These are phyloP conservation scores for Recurvomyces mirabilis DNA, from an alignment of 495 filamentous ascomycete genomes.

Conservation along the genomic window DNA sequence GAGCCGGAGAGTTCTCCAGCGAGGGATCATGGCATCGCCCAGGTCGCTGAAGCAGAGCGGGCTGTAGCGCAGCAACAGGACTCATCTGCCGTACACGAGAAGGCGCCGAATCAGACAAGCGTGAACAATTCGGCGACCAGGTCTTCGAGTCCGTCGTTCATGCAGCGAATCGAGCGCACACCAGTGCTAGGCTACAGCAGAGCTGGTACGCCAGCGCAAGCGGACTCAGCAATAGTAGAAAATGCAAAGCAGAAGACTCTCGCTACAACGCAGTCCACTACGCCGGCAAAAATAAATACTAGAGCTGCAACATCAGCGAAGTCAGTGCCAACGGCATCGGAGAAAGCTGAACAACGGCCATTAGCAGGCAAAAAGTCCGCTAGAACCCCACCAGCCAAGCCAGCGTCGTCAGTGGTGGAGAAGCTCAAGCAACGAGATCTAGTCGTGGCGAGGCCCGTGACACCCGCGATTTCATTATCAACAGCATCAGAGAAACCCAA, in stretches of 20 bases:
- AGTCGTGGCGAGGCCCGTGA: too few relatives aligned
- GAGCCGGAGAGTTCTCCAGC: conserved; percentile 7
- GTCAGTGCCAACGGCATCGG: too few relatives aligned
- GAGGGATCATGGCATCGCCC: neutral
- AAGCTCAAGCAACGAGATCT: too few relatives aligned
- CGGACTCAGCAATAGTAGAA: neutral
- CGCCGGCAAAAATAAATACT: too few relatives aligned
- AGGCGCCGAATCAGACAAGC: neutral
- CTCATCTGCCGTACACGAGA: neutral
- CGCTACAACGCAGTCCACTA: too few relatives aligned
- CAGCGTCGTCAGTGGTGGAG: too few relatives aligned
- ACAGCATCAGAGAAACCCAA: too few relatives aligned
- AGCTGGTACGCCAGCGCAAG: neutral
- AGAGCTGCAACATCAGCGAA: too few relatives aligned
- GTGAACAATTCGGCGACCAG: neutral
- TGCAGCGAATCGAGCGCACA: neutral
- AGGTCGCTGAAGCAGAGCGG: neutral
- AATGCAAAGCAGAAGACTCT: neutral
- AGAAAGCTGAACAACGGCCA: too few relatives aligned
- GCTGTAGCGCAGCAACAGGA: neutral
- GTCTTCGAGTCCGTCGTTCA: neutral
- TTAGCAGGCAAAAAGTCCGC: too few relatives aligned
- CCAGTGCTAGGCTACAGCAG: neutral
- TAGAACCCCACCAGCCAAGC: too few relatives aligned
- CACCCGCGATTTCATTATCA: too few relatives aligned